These are phyloP conservation scores for Pseudogymnoascus sp. DNA, from an alignment of 2,329 filamentous ascomycete genomes.

Conservation along the genomic window DNA sequence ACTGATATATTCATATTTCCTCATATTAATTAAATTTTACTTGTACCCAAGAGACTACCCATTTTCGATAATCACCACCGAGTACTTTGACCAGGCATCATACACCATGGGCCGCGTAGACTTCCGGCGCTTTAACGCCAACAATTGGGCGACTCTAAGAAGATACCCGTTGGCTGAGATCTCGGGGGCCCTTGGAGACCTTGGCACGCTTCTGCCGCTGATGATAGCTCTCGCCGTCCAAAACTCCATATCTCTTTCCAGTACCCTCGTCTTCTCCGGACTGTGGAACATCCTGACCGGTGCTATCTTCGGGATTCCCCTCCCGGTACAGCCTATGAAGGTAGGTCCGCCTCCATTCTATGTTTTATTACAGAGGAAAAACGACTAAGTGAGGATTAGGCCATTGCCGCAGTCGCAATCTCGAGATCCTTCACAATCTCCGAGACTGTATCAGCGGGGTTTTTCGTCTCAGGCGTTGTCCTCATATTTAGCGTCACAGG, in stretches of 20 bases:
- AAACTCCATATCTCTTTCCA: slow-evolving; percentile 69
- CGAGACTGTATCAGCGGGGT: slow-evolving; percentile 73
- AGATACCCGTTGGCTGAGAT: slow-evolving; percentile 61
- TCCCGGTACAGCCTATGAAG: slow-evolving; percentile 87
- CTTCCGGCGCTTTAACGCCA: slow-evolving; percentile 21
- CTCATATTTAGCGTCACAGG: slow-evolving; percentile 72
- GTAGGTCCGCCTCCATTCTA: slow-evolving; percentile 26
- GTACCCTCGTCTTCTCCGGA: slow-evolving; percentile 82
- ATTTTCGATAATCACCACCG: background rate
- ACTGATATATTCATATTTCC: background rate
- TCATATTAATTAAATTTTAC: background rate
- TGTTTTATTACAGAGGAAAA: background rate
- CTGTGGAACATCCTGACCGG: slow-evolving; percentile 81
- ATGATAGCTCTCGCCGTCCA: slow-evolving; percentile 78
- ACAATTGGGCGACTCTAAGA: slow-evolving; percentile 50
- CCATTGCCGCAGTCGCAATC: slow-evolving; percentile 87
- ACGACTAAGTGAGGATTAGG: slow-evolving; percentile 42
- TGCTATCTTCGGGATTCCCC: slow-evolving; percentile 71
- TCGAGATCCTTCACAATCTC: slow-evolving; percentile 55
- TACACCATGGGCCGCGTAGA: slow-evolving; percentile 17
- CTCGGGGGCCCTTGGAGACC: slow-evolving; percentile 79
- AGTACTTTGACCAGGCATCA: background rate
- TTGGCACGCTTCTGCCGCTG: slow-evolving; percentile 82
- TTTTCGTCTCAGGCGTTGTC: slow-evolving; percentile 67
- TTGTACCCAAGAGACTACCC: background rate